Conservation (phyloP, 2,329 filamentous ascomycete genomes). For the Fusarium robinianum region DNA sequence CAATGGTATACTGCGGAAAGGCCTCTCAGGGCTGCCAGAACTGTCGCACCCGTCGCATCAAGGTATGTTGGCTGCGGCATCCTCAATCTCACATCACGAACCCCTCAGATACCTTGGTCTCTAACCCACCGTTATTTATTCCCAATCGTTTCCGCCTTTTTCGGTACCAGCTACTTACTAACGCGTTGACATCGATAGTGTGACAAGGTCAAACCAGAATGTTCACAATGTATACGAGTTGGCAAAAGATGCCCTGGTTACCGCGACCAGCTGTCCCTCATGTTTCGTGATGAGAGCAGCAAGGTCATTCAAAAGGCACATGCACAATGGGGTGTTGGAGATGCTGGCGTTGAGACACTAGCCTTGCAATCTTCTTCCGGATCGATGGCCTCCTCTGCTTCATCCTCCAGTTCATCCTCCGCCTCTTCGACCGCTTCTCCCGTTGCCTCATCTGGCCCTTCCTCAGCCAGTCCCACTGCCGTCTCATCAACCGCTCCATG, state of each 20-base stretch:
- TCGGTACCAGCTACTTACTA: conserved; percentile 15
- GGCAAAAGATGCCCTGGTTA: conserved; percentile 66
- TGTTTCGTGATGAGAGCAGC: conserved; percentile 69
- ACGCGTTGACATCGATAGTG: conserved; percentile 49
- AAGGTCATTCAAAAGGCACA: conserved; percentile 64
- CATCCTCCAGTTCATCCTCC: conserved; percentile 20
- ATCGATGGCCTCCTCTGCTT: conserved; percentile 22
- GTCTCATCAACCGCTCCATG: conserved; percentile 24
- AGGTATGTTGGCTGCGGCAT: conserved; percentile 46
- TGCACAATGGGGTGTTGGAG: conserved; percentile 52
- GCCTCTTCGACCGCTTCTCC: conserved; percentile 27
- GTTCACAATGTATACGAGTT: conserved; percentile 65
- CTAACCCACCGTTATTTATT: too few relatives aligned
- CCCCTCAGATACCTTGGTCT: too few relatives aligned
- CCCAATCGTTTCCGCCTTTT: too few relatives aligned
- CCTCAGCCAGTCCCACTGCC: conserved; percentile 25
- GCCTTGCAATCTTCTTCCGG: conserved; percentile 32
- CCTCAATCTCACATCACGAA: too few relatives aligned
- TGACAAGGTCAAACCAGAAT: conserved; percentile 63
- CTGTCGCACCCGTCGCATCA: conserved; percentile 59
- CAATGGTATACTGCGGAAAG: conserved; percentile 62
- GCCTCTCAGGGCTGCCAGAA: conserved; percentile 60
- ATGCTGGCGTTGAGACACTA: conserved; percentile 22
- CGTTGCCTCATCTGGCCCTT: conserved; percentile 17
- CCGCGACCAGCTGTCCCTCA: conserved; percentile 64